Evolutionary conservation across 495 filamentous ascomycete genomes (phyloP), one percentile per base, ranked within the genome.

Genomic region (Aspergillus diversus): DNA sequence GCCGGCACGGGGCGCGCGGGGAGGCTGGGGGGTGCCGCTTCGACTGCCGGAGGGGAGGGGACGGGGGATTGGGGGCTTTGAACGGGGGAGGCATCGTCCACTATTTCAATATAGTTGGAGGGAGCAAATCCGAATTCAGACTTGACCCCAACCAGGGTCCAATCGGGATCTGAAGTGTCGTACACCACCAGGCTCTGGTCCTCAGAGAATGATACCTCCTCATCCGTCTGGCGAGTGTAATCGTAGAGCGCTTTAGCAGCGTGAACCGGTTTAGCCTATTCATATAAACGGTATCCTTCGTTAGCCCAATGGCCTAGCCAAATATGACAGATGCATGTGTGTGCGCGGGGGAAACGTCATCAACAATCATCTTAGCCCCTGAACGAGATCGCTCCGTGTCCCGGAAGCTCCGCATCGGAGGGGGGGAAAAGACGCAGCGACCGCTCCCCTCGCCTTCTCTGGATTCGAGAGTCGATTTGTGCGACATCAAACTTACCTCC

Each of bases 171-270:
- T 7, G 91, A 89, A 12, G 82, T 89, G 70, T 99, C 95, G 72
- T 91, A 98, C 33, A 98, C 92, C 55, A 88, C 77, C 46, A 99
- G 80, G 55, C 86, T 75, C 32, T 90, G 87, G 75, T 97, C 93
- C 81, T 99, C 93, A 48, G 90, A 85, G 73, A 99, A 97, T 32
- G 93, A 97, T 32, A 99, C 82, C 78, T 99, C 95, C 74, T 98
- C 95, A 71, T 99, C 96, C 52, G 95, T 99, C 77, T 99, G 95
- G 58, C 92, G 84, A 39, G 90, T 92, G 76, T 99, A 99, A 73
- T 98, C 96, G 79, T 93, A 99, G 39, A 98, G 84, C 47, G 93
- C 91, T 76, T 89, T 92, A 21, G 92, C 94, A 61, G 87, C 79
- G 54, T 86, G 81, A 57, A 83, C 78, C 17, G 95, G 90, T 80